These are phyloP conservation scores for Mucor indicus DNA, from an alignment of 371 early-diverging fungal genomes.

Conservation along the genomic window DNA sequence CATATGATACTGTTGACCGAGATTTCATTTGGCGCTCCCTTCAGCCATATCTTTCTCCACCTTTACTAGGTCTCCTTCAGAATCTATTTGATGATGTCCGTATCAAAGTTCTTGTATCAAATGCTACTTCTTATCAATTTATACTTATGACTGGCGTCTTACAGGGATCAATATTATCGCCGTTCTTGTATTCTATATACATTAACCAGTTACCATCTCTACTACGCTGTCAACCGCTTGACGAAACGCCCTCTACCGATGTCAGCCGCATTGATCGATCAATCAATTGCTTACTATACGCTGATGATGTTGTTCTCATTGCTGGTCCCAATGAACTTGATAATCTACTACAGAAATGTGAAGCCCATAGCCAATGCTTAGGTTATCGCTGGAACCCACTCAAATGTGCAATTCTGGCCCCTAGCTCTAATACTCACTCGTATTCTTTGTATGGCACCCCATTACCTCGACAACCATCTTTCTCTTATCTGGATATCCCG, in stretches of 20 bases:
- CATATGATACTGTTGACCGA: conserved; percentile 21
- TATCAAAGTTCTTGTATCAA: conserved; percentile 2
- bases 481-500: no score
- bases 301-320: conserved; percentile 8
- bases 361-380: no score
- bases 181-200: conserved; percentile 18
- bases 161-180: conserved; percentile 26
- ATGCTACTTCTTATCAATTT: background rate
- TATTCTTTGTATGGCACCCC: no score
- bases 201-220: conserved; percentile 17
- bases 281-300: conserved; percentile 5
- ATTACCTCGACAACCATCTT: no score
- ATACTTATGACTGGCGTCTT: conserved; percentile 22
- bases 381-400: no score
- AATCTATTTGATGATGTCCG: conserved; percentile 12
- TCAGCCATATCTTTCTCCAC: background rate
- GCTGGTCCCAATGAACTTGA: no score
- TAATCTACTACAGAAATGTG: no score
- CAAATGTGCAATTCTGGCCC: no score
- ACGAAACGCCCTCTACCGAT: background rate
- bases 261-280: background rate
- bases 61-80: conserved; percentile 1
- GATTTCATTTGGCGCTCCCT: conserved; percentile 1
- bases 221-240: background rate
- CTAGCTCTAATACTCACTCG: no score